Base-by-base conservation (phyloP, 140 eudicot genomes). In the Anethum foeniculum region DNA sequence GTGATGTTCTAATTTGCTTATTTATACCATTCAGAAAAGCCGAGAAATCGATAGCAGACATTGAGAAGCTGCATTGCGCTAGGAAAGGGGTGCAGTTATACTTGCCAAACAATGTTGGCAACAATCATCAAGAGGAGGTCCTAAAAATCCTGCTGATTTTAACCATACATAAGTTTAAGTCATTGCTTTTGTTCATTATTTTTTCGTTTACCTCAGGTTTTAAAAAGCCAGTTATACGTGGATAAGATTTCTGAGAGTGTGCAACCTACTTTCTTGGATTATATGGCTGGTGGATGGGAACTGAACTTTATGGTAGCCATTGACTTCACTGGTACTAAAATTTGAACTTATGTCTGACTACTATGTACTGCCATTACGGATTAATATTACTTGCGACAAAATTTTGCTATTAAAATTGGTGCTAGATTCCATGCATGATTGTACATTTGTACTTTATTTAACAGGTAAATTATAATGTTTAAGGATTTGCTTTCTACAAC, bases 271-370 rank as follows among this genome's bases (percentile, higher is more conserved):
- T 95, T 95, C 82, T 95, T 95, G 78, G 99, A 95, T 87, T 95
- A 95, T 86, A 78, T 95, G 90, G 89, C 90, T 82, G 95, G 88
- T 81, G 99, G 99, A 72, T 95, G 89, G 90, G 97, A 95, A 81
- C 82, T 95, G 87, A 95, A 92, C 86, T 95, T 95, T 87, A 95
- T 95, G 99, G 98, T 90, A 79, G 99, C 99, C 30, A 80, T 95
- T 54, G 99, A 95, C 87, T 95, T 93, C 89, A 95, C 99, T 36
- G 99, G 99, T 95, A 84, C 79, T 38, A 51, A 25, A 44, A 41
- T 60, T 49, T 77, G 21, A 13, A 32, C 74, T 68, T 23, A 1
- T 68, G n/a, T 34, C 74, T 16, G 43, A 13, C 7, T 32, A 30
- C 30, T 74, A 8, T 67, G 41, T 68, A 23, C 74, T 74, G 23